Conservation (phyloP, 768 basidiomycete species). For the Stropharia rugosoannulata region DNA sequence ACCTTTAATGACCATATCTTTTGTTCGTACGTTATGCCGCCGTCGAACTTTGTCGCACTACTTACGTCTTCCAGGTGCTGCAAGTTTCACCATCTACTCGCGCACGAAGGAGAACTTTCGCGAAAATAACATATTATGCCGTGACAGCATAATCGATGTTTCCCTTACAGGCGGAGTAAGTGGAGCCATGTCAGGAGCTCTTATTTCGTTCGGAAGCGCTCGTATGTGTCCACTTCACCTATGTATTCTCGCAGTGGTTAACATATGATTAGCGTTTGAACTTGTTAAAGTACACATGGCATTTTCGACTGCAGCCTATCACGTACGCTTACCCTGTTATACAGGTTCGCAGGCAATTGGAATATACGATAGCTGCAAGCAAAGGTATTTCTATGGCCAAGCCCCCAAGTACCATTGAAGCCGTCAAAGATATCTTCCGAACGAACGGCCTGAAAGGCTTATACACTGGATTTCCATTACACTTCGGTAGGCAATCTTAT, state of each 20-base stretch:
- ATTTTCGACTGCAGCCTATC: neutral
- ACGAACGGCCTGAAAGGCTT: conserved; percentile 62
- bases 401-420: conserved; percentile 50
- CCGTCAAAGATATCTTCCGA: conserved; percentile 77
- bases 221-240: conserved; percentile 61
- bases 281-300: conserved; percentile 77
- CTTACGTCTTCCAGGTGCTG: conserved; percentile 56
- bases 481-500: conserved; percentile 57
- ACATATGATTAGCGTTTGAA: conserved; percentile 66
- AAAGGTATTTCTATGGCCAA: conserved; percentile 54
- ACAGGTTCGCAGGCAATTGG: conserved; percentile 87
- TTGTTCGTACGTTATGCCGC: conserved; percentile 62
- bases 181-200: conserved; percentile 84
- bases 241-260: neutral
- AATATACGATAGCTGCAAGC: conserved; percentile 85
- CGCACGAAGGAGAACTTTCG: conserved; percentile 76
- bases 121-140: conserved; percentile 55
- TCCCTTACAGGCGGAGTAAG: conserved; percentile 78
- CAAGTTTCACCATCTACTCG: conserved; percentile 90
- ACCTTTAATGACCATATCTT: conserved; percentile 92
- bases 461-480: conserved; percentile 85
- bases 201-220: conserved; percentile 87
- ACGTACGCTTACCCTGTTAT: conserved; percentile 2
- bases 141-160: conserved; percentile 63
- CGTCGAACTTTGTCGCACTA: conserved; percentile 4